Base-by-base conservation (phyloP, 78 protist genomes). In the Chrysochromulina tobinii region DNA sequence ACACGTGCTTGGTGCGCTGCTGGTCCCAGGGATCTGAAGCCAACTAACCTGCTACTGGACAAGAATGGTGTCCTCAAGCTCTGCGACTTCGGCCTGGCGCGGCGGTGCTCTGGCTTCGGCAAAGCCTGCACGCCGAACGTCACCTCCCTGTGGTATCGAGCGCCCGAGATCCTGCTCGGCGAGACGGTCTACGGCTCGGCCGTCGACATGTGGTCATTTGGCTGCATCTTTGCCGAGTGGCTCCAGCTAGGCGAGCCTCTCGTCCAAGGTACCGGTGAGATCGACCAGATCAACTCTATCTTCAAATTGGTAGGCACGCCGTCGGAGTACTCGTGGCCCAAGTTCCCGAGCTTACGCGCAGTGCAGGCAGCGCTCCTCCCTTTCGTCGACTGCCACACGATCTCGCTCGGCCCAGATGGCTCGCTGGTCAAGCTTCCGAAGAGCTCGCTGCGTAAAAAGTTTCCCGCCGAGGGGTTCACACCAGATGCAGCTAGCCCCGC, bases 141-240 rank as follows among this genome's bases (percentile, higher is more conserved):
- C 27, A 2, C 1, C n/a, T 55, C 93, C 6, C 51, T 85, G 58
- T 93, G 94, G 94, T 94, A 93, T 53, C 5, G 95, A 17, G 90
- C 96, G 61, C 96, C 95, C 27, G 96, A 94, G 90, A 48, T 94
- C 75, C 88, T 94, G 7, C 81, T 94, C 51, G 58, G 61, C 59
- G 87, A 20, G 48, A 1, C 15, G 11, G 18, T n/a, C 55, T 38
- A 18, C 68, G 55, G 27, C 12, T 1, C 51, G 5, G 27, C 77
- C 38, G 59, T 91, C 14, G 93, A 91, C 81, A 85, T 91, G 91
- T 91, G 93, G 93, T 53, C 86, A 4, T 1, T 64, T 48, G 93
- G 93, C 53, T 54, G 81, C 81, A 66, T 91, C 77, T 3, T 85
- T 11, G 90, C 86, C 53, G 92, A 93, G 81, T 75, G 84, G 84